phyloP scores from a whole-genome alignment of 345 rosid genomes.

The Kandelia obovata region DNA sequence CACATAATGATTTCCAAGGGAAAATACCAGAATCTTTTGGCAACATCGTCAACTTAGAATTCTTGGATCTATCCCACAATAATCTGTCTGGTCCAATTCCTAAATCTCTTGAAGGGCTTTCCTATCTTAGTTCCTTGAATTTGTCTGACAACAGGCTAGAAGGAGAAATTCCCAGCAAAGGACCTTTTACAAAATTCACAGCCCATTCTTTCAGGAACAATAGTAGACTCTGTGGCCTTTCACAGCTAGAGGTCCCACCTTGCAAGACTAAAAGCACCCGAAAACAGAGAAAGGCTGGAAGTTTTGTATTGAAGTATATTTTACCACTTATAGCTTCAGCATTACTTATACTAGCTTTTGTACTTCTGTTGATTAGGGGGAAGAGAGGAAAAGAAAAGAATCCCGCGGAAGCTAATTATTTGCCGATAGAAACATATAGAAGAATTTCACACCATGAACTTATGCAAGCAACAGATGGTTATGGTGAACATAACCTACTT shows the following conservation, averaged over 20 bases:
- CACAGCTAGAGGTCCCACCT: background rate
- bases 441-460: background rate
- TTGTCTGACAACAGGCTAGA: constrained; percentile 3
- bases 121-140: background rate
- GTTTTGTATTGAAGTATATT: background rate
- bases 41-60: constrained; percentile 9
- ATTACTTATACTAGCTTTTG: background rate
- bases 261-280: background rate
- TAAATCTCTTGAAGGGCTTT: background rate
- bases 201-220: constrained; percentile 3
- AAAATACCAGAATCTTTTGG: constrained; percentile 23
- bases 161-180: constrained; percentile 14
- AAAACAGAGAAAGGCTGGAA: background rate
- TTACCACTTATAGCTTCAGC: background rate
- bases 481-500: background rate
- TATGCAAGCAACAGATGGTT: background rate
- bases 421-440: background rate
- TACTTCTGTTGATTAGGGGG: background rate
- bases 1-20: constrained; percentile 14
- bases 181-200: constrained; percentile 7
- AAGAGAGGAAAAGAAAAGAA: background rate
- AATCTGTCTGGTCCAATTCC: constrained; percentile 15
- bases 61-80: constrained; percentile 19
- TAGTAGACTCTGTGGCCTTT: constrained; percentile 2
- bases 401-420: background rate